These are phyloP conservation scores for Naematelia aurantialba DNA, from an alignment of 768 basidiomycete species.

Conservation along the genomic window DNA sequence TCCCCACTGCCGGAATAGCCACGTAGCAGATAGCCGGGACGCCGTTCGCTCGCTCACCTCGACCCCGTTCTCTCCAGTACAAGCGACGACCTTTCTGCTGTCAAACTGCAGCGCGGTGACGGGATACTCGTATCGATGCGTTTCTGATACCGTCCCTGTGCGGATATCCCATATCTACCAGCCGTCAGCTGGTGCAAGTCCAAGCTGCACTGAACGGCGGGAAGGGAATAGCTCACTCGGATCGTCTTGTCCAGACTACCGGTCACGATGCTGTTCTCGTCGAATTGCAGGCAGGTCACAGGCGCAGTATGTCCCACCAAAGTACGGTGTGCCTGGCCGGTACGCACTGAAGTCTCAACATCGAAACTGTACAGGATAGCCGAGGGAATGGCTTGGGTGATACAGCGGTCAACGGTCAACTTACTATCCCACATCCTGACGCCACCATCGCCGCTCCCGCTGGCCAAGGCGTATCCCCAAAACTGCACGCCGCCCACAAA, in stretches of 20 bases:
- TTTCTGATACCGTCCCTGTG: slow-evolving; percentile 79
- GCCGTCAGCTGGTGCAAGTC: slow-evolving; percentile 2
- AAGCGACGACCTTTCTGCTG: slow-evolving; percentile 84
- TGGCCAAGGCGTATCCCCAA: slow-evolving; percentile 96
- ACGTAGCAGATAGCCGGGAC: neutral
- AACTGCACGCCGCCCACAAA: slow-evolving; percentile 97
- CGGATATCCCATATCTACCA: slow-evolving; percentile 92
- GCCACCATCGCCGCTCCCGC: slow-evolving; percentile 93
- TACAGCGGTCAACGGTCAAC: slow-evolving; percentile 53
- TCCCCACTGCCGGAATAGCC: neutral
- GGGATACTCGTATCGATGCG: slow-evolving; percentile 81
- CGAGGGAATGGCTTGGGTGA: too few relatives aligned
- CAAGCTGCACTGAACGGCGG: neutral
- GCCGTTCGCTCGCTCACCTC: slow-evolving; percentile 68
- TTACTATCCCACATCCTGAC: slow-evolving; percentile 99
- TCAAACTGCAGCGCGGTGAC: slow-evolving; percentile 94
- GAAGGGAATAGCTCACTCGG: slow-evolving; percentile 57
- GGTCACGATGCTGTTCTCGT: slow-evolving; percentile 87
- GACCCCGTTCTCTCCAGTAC: slow-evolving; percentile 86
- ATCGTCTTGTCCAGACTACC: slow-evolving; percentile 92
- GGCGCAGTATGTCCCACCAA: slow-evolving; percentile 88
- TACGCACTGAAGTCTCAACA: slow-evolving; percentile 66
- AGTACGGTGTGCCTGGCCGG: slow-evolving; percentile 92
- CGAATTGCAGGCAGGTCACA: slow-evolving; percentile 89
- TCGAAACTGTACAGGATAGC: too few relatives aligned